These are phyloP conservation scores for Macrolepiota fuliginosa DNA, from an alignment of 768 basidiomycete species.

Conservation along the genomic window DNA sequence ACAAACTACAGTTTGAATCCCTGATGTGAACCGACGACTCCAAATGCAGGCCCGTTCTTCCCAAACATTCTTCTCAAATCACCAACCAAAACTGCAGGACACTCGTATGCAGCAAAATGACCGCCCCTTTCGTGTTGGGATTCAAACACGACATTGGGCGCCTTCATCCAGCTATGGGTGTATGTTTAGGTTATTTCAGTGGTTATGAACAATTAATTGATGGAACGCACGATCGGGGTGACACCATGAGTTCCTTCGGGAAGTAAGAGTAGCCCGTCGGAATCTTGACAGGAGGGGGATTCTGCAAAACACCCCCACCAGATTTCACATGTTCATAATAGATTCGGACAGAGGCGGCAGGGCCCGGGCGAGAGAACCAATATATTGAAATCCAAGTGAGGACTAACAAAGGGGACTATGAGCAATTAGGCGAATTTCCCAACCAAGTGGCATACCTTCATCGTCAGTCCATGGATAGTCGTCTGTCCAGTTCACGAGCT, in stretches of 20 bases:
- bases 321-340: constrained; percentile 47
- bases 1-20: constrained; percentile 27
- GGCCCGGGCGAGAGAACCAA: constrained; percentile 56
- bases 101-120: constrained; percentile 57
- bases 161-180: constrained; percentile 39
- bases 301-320: constrained; percentile 3
- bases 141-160: constrained; percentile 41
- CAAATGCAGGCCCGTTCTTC: constrained; percentile 45
- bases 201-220: neutral
- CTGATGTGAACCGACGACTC: constrained; percentile 40
- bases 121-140: constrained; percentile 49
- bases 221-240: constrained; percentile 29
- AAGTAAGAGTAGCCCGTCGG: constrained; percentile 52
- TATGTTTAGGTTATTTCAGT: neutral
- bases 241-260: constrained; percentile 40
- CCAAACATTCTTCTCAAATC: constrained; percentile 60
- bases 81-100: constrained; percentile 41
- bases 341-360: constrained; percentile 54
- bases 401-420: constrained; percentile 27
- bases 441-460: constrained; percentile 31
- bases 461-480: constrained; percentile 55
- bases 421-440: neutral
- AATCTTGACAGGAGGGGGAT: constrained; percentile 22
- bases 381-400: constrained; percentile 59
- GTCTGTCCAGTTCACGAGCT: constrained; percentile 45